phyloP scores from a whole-genome alignment of 345 rosid genomes.

The Citrus reticulata region DNA sequence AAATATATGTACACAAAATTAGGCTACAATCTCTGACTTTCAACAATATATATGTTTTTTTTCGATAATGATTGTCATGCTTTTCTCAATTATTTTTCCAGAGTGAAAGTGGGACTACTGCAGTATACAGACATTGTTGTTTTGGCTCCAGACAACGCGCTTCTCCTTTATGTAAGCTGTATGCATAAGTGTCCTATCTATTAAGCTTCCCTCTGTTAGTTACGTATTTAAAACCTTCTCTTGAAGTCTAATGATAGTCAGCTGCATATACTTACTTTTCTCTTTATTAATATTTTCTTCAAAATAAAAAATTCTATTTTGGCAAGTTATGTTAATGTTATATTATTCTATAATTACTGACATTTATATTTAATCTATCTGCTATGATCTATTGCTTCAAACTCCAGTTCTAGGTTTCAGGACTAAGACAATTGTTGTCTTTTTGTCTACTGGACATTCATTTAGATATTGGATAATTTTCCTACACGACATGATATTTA shows the following conservation, averaged over 20 bases:
- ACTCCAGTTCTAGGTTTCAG: background rate
- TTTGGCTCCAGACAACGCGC: slow-evolving; percentile 72
- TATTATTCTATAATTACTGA: background rate
- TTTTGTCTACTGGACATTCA: background rate
- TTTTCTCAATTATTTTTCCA: slow-evolving; percentile 26
- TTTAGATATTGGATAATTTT: background rate
- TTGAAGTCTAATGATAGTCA: background rate
- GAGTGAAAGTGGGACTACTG: slow-evolving; percentile 64
- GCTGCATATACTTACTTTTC: background rate
- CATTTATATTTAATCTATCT: background rate
- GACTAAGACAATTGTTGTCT: background rate
- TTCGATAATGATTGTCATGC: background rate
- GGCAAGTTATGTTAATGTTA: background rate
- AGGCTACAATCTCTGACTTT: too few species aligned
- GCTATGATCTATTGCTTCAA: background rate
- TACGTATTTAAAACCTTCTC: background rate
- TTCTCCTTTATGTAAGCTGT: slow-evolving; percentile 81
- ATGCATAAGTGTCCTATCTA: background rate
- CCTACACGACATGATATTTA: background rate
- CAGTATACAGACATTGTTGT: slow-evolving; percentile 69
- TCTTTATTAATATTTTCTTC: background rate
- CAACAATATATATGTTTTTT: too few species aligned
- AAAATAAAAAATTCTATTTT: background rate
- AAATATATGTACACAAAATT: too few species aligned
- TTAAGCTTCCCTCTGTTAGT: background rate